These are phyloP conservation scores for Crithidia expoeki DNA, from an alignment of 208 protist genomes.

Conservation along the genomic window DNA sequence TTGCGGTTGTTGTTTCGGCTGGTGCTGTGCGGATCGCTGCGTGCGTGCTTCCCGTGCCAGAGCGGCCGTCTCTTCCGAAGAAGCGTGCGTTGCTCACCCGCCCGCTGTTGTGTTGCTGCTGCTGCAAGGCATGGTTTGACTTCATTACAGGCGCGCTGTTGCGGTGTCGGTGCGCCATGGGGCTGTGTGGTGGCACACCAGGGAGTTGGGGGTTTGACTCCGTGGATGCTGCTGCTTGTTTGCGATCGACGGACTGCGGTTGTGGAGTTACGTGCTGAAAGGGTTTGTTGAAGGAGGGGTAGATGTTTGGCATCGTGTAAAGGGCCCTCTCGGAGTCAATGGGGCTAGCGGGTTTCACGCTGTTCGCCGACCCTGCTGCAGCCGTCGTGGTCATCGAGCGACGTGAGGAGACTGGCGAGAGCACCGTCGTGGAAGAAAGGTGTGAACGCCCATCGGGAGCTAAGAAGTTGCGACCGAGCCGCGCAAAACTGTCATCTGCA, in stretches of 20 bases:
- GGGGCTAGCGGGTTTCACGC: neutral
- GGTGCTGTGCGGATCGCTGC: neutral
- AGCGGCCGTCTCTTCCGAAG: neutral
- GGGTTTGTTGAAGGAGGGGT: neutral
- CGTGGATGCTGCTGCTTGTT: neutral
- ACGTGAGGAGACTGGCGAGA: neutral
- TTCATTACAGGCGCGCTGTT: constrained; percentile 8
- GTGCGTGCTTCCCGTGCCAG: neutral
- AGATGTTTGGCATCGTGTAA: neutral
- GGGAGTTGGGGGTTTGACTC: constrained; percentile 5
- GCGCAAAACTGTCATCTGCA: constrained; percentile 1
- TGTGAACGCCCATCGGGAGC: neutral
- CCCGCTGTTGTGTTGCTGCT: neutral
- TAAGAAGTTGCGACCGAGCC: constrained; percentile 7
- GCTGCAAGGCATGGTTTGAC: neutral
- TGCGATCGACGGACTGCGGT: neutral
- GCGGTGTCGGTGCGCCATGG: neutral
- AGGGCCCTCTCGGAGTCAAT: neutral
- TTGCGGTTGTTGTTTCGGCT: neutral
- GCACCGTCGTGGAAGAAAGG: neutral
- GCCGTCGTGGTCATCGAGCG: neutral
- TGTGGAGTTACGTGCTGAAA: neutral
- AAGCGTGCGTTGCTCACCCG: neutral
- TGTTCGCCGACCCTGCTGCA: neutral
- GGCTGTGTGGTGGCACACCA: neutral